Percentiles rank a stretch among this genome's conserved stretches.
Evolutionary conservation across 495 filamentous ascomycete species (phyloP).

Genomic region (Thermochaetoides thermophila): DNA sequence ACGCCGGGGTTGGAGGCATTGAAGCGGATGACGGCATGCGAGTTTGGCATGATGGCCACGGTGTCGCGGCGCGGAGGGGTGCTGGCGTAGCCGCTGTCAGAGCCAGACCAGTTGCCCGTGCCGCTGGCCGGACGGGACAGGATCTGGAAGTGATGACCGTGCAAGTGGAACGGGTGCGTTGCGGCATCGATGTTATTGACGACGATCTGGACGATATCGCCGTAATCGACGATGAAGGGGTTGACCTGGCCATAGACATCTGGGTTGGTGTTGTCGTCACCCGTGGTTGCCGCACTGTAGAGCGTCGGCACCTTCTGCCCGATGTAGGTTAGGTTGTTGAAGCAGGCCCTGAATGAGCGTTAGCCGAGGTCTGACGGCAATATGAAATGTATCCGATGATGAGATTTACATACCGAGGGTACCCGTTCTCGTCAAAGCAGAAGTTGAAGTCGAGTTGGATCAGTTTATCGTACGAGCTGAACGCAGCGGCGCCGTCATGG

Average conservation of each 20-base stretch:
- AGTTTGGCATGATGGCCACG: constrained; percentile 35
- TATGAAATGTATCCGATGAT: background rate
- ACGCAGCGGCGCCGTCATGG: constrained; percentile 33
- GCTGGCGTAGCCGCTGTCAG: constrained; percentile 28
- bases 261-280: constrained; percentile 42
- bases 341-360: constrained; percentile 39
- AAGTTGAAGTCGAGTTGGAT: constrained; percentile 46
- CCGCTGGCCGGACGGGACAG: constrained; percentile 34
- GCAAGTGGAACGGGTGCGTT: constrained; percentile 36
- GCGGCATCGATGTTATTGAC: constrained; percentile 64
- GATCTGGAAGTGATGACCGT: constrained; percentile 75
- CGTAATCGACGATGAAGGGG: constrained; percentile 46
- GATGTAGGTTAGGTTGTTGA: constrained; percentile 66
- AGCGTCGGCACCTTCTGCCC: constrained; percentile 61
- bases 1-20: constrained; percentile 57
- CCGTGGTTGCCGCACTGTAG: constrained; percentile 56
- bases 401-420: constrained; percentile 34
- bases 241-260: constrained; percentile 64
- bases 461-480: constrained; percentile 34
- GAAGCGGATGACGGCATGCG: constrained; percentile 44
- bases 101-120: constrained; percentile 23
- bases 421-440: constrained; percentile 44
- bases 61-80: constrained; percentile 39
- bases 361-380: background rate
- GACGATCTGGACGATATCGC: constrained; percentile 60